These are phyloP conservation scores for Xylaria sp. DNA, from an alignment of 2,329 filamentous ascomycete genomes.

Conservation along the genomic window DNA sequence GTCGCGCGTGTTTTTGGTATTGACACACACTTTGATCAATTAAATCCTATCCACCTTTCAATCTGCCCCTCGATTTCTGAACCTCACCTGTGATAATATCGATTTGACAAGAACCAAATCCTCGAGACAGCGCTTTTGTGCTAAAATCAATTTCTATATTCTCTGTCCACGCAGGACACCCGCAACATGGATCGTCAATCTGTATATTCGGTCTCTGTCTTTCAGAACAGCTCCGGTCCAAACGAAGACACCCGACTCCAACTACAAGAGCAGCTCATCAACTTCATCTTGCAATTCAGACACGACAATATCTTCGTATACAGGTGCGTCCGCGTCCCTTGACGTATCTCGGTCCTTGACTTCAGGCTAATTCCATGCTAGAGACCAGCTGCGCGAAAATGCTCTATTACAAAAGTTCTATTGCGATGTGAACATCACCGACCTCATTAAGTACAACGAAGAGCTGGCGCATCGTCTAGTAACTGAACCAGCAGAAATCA, in stretches of 20 bases:
- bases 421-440: slow-evolving; percentile 95
- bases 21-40: slow-evolving; percentile 37
- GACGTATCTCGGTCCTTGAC: no score
- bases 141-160: neutral
- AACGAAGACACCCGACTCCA: slow-evolving; percentile 76
- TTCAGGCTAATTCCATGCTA: slow-evolving; percentile 55
- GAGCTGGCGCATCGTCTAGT: slow-evolving; percentile 90
- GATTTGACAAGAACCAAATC: slow-evolving; percentile 6
- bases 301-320: slow-evolving; percentile 96
- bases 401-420: slow-evolving; percentile 93
- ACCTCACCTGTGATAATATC: neutral
- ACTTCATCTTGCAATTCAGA: slow-evolving; percentile 93
- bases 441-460: slow-evolving; percentile 96
- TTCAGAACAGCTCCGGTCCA: slow-evolving; percentile 73
- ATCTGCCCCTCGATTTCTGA: slow-evolving; percentile 25
- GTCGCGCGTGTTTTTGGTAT: slow-evolving; percentile 26
- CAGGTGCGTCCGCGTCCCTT: slow-evolving; percentile 66
- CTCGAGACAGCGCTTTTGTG: neutral
- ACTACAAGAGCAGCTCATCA: slow-evolving; percentile 82
- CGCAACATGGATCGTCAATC: slow-evolving; percentile 84
- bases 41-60: slow-evolving; percentile 38
- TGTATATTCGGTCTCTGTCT: slow-evolving; percentile 86
- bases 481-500: slow-evolving; percentile 90
- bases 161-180: slow-evolving; percentile 13
- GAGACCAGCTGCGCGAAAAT: slow-evolving; percentile 96